Evolutionary conservation across 2,329 filamentous ascomycete species (phyloP), one percentile per base, ranked within the genome.

Genomic region (Clathrospora elynae): DNA sequence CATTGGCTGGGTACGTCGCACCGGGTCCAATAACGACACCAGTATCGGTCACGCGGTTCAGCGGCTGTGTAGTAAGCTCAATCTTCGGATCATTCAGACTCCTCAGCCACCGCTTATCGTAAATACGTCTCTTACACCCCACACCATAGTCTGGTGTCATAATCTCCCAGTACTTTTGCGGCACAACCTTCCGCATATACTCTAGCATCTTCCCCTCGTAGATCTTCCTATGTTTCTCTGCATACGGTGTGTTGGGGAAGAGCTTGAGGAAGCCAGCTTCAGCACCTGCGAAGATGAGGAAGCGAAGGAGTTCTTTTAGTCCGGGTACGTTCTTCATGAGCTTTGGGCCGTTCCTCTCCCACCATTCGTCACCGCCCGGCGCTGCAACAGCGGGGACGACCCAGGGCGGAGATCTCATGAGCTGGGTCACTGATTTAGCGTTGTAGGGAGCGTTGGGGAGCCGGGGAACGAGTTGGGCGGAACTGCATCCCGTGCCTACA

Each of bases 41-140:
- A 14, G 64, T 67, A 13, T 78, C 68, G 8, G 74, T 71, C 9
- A 85, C 71, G 9, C 75, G 72, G 1, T 70, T 71, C 6, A 80
- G 67, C 2, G 72, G 71, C 16, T 78, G 73, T 0, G 79, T 76
- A 0, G 78, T 81, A 28, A 84, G 63, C 28, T 79, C 73, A 13
- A 83, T 71, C 36, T 81, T 81, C 0, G 75, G 66, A 3, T 76
- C 65, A 24, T 82, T 71, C 24, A 87, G 65, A 26, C 73, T 71
- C 10, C 71, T 55, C 13, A 82, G 73, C 71, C 84, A 86, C 1
- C 72, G 72, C 2, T 75, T 72, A 45, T 85, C 81, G 38, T 79
- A 78, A 40, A 86, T 78, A 10, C 82, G 74, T n/a, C 84, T 71
- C 67, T 85, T 86, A 68, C 83, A 86, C 1, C 82, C 82, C 10